Evolutionary conservation across 1,139 yeast species (phyloP).

Genomic region (Pichia sp.): DNA sequence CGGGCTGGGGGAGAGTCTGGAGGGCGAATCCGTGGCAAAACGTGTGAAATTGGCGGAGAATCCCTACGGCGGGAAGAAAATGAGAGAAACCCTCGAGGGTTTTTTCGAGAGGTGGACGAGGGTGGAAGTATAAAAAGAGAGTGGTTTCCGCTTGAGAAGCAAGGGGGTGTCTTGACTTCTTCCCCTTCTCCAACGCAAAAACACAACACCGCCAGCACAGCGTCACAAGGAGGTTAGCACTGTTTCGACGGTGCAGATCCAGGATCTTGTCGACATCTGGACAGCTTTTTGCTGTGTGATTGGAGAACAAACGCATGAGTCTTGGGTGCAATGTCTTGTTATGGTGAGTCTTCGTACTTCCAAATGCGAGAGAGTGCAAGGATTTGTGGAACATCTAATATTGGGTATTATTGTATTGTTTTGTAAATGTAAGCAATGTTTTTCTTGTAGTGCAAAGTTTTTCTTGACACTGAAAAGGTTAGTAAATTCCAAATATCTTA

Average conservation of each 20-base stretch:
- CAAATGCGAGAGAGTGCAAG: constrained; percentile 78
- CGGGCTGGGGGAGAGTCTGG: not conserved
- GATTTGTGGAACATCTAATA: constrained; percentile 51
- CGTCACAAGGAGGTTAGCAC: constrained; percentile 10
- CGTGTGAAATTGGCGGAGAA: not conserved
- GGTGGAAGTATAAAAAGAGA: not conserved
- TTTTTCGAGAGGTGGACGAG: not conserved
- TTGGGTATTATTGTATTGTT: too few relatives aligned
- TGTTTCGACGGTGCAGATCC: constrained; percentile 10
- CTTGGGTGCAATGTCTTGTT: constrained; percentile 80
- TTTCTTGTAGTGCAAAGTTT: not conserved
- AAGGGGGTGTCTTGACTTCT: not conserved
- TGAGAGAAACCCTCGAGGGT: not conserved
- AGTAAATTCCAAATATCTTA: not conserved
- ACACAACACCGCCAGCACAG: constrained; percentile 4
- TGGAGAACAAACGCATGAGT: constrained; percentile 20
- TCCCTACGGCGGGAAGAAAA: not conserved
- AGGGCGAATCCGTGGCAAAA: not conserved
- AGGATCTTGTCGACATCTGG: not conserved
- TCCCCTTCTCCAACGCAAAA: constrained; percentile 12
- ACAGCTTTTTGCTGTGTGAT: not conserved
- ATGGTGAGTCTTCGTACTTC: constrained; percentile 81
- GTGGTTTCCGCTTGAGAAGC: not conserved
- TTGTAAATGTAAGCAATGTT: not conserved
- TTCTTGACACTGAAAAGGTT: not conserved